phyloP scores from a whole-genome alignment of 1,139 yeast species.

The Wickerhamiella infanticola region DNA sequence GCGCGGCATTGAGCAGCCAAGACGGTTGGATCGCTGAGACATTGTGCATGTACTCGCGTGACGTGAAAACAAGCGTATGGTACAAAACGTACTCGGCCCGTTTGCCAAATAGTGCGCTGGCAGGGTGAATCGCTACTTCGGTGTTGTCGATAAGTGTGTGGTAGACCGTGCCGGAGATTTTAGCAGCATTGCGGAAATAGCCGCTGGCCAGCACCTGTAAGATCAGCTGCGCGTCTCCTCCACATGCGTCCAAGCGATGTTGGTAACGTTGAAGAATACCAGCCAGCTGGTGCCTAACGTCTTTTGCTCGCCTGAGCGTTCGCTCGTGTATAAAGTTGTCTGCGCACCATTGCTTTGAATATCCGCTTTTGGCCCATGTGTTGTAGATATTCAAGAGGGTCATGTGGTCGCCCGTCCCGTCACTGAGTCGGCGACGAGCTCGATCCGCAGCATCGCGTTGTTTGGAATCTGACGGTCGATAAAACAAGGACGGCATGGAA shows the following conservation, averaged over 20 bases:
- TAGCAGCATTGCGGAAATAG: slow-evolving; percentile 72
- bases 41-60: slow-evolving; percentile 85
- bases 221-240: slow-evolving; percentile 34
- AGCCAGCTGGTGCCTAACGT: slow-evolving; percentile 57
- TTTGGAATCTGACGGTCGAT: slow-evolving; percentile 55
- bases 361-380: slow-evolving; percentile 54
- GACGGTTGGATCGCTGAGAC: slow-evolving; percentile 66
- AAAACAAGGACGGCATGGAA: slow-evolving; percentile 61
- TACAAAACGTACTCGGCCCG: slow-evolving; percentile 68
- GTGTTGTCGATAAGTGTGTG: slow-evolving; percentile 65
- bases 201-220: slow-evolving; percentile 73
- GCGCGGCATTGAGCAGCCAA: slow-evolving; percentile 80
- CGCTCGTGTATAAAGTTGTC: slow-evolving; percentile 73
- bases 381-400: slow-evolving; percentile 70
- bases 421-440: slow-evolving; percentile 57
- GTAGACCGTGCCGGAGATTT: slow-evolving; percentile 61
- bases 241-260: slow-evolving; percentile 43
- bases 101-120: slow-evolving; percentile 63
- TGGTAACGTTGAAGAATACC: slow-evolving; percentile 44
- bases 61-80: slow-evolving; percentile 66
- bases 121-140: slow-evolving; percentile 76
- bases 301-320: slow-evolving; percentile 59
- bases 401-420: slow-evolving; percentile 73
- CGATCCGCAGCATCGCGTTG: slow-evolving; percentile 53
- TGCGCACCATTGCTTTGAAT: slow-evolving; percentile 60